Evolutionary conservation across 2,329 filamentous ascomycete species (phyloP), one percentile per base, ranked within the genome.

Genomic region (Polytolypa hystricis): DNA sequence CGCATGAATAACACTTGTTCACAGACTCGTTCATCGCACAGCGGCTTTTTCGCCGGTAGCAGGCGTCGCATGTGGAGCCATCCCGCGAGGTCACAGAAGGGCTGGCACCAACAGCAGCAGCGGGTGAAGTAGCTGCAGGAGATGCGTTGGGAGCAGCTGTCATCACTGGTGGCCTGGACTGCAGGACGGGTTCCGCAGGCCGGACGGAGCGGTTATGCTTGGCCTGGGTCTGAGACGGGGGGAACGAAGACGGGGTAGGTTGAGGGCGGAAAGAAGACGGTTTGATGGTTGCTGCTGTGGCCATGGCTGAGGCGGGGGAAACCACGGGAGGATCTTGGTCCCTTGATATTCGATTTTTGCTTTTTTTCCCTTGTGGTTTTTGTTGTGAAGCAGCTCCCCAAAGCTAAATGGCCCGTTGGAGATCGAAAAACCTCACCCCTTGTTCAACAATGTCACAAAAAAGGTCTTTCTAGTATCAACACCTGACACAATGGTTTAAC

Each of bases 1-100:
- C 59, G 40, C 61, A 64, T 30, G 60, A 63, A 38, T 62, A 62
- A 43, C 60, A 63, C 42, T 62, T 62, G 39, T 62, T 60, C 42
- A 60, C 54, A 44, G 55, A 52, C 41, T 62, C 58, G 43, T 62
- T 63, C 54, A 64, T 64, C 12, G 60, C 59, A 47, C 61, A 62
- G 12, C 58, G 54, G 47, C 58, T 62, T 46, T 60, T 62, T 47
- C 59, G 51, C 41, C 54, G 56, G 37, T 61, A 50, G 47, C 61
- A 64, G 33, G 59, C 60, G 52, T 64, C 61, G 43, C 60, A 64
- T 39, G 54, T 60, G 17, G 53, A 45, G 43, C 51, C 16, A 17
- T 8, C 15, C 14, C 14, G 11, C 12, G 15, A 7, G 30, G n/a
- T n/a, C 17, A 14, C 12, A 12, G 14, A 17, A 20, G 17, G 7